Evolutionary conservation across 2,329 filamentous ascomycete species (phyloP).

Genomic region (Fusarium goolgardi): DNA sequence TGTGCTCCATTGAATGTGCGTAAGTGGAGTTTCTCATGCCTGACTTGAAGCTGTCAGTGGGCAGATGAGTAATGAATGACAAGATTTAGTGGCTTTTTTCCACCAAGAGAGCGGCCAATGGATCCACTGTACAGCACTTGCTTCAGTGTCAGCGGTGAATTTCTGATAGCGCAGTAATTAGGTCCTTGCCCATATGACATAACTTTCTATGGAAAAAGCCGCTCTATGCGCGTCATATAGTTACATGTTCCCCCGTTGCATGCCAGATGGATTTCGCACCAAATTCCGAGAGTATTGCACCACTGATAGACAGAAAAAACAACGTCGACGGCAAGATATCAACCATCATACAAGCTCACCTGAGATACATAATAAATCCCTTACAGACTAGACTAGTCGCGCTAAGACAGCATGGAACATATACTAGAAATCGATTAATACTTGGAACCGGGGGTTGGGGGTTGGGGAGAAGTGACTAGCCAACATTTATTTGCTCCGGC

Average conservation of each 20-base stretch:
- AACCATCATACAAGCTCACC: background rate
- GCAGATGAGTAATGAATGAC: slow-evolving; percentile 18
- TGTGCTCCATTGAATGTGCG: slow-evolving; percentile 15
- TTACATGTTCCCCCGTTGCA: background rate
- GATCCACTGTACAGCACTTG: slow-evolving; percentile 23
- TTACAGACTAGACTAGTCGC: slow-evolving; percentile 5
- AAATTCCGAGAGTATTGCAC: background rate
- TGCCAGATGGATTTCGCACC: background rate
- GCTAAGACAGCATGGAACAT: slow-evolving; percentile 24
- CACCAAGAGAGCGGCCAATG: slow-evolving; percentile 11
- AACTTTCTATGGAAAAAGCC: slow-evolving; percentile 1
- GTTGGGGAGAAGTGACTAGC: slow-evolving; percentile 10
- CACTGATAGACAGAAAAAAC: background rate
- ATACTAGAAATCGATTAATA: slow-evolving; percentile 7
- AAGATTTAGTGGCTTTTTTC: slow-evolving; percentile 31
- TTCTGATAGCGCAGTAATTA: slow-evolving; percentile 1
- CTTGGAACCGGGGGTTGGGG: slow-evolving; percentile 17
- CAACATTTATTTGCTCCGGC: slow-evolving; percentile 25
- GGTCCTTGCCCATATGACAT: slow-evolving; percentile 5
- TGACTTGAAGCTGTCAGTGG: slow-evolving; percentile 7
- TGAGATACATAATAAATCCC: slow-evolving; percentile 10
- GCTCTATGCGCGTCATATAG: slow-evolving; percentile 10
- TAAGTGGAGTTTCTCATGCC: slow-evolving; percentile 26
- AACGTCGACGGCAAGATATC: background rate
- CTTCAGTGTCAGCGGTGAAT: slow-evolving; percentile 20